Conservation (phyloP, 805 yeast genomes). For the Candida rishiriensis region DNA sequence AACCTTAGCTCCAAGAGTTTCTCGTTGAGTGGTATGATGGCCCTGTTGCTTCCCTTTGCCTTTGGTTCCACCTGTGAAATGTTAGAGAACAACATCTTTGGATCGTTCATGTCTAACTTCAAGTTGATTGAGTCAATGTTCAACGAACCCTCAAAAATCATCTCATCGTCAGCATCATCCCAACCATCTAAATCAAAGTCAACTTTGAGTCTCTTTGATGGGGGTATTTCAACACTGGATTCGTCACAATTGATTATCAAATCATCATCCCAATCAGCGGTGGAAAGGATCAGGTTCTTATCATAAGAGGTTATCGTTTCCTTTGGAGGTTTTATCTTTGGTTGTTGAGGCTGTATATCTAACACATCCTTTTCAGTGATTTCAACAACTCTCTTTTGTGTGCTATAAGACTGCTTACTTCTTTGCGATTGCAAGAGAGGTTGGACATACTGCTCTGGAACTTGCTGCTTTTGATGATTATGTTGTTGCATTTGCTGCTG, state of each 20-base stretch:
- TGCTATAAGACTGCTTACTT: neutral
- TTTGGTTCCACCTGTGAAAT: constrained; percentile 7
- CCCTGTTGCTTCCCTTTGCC: constrained; percentile 20
- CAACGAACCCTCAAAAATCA: constrained; percentile 67
- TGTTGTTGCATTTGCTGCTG: constrained; percentile 4
- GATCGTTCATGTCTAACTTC: constrained; percentile 82
- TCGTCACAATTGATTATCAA: constrained; percentile 49
- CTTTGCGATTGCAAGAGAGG: neutral
- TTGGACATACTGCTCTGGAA: constrained; percentile 1
- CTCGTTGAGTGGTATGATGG: constrained; percentile 50
- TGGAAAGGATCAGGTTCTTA: constrained; percentile 57
- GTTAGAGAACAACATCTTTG: constrained; percentile 64
- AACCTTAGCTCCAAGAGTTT: constrained; percentile 55
- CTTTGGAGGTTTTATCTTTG: constrained; percentile 14
- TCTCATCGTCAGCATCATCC: constrained; percentile 56
- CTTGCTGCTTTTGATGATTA: constrained; percentile 4
- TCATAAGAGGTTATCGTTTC: constrained; percentile 36
- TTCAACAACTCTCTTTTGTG: constrained; percentile 21
- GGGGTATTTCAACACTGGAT: constrained; percentile 9
- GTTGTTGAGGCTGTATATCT: constrained; percentile 12
- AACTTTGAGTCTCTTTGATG: constrained; percentile 24
- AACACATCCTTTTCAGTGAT: constrained; percentile 27
- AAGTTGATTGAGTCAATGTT: constrained; percentile 33
- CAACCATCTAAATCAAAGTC: constrained; percentile 39
- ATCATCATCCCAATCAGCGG: constrained; percentile 78